Percentiles rank a stretch among this genome's conserved stretches.
These are phyloP conservation scores for Mycena indigotica DNA, from an alignment of 768 basidiomycete species.

Conservation along the genomic window DNA sequence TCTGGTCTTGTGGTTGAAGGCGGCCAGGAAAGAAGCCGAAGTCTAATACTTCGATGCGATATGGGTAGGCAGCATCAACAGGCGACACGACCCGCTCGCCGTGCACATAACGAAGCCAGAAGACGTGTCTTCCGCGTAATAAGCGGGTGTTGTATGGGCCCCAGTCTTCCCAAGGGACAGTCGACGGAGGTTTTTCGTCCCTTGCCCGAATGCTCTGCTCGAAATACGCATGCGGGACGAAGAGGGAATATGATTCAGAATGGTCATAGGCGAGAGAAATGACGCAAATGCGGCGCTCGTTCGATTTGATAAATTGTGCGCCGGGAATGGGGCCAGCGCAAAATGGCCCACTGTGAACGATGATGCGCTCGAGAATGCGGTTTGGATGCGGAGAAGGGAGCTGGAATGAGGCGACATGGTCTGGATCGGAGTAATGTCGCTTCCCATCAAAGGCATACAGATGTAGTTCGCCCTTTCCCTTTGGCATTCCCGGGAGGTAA, in stretches of 20 bases:
- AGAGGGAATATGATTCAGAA: not conserved
- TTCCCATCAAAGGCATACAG: constrained; percentile 41
- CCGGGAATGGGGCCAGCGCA: constrained; percentile 1
- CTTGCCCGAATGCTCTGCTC: not conserved
- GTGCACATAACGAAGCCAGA: constrained; percentile 22
- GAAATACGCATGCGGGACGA: constrained; percentile 15
- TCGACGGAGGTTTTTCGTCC: not conserved
- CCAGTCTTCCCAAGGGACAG: constrained; percentile 17
- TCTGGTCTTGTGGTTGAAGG: not conserved
- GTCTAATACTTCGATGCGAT: constrained; percentile 10
- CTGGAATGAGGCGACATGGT: not conserved
- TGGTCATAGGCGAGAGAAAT: constrained; percentile 12
- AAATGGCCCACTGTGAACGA: constrained; percentile 15
- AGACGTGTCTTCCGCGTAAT: not conserved
- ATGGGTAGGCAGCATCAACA: not conserved
- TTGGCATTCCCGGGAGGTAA: not conserved
- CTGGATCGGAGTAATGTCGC: not conserved
- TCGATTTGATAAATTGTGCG: constrained; percentile 5
- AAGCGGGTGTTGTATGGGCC: constrained; percentile 17
- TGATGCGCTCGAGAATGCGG: not conserved
- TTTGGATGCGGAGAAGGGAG: not conserved
- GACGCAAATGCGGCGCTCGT: constrained; percentile 7
- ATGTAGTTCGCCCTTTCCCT: constrained; percentile 40
- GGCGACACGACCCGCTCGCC: constrained; percentile 19
- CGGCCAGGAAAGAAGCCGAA: constrained; percentile 7